Base-by-base conservation (phyloP, 139 green algal genomes). In the Mesotaenium endlicherianum region DNA sequence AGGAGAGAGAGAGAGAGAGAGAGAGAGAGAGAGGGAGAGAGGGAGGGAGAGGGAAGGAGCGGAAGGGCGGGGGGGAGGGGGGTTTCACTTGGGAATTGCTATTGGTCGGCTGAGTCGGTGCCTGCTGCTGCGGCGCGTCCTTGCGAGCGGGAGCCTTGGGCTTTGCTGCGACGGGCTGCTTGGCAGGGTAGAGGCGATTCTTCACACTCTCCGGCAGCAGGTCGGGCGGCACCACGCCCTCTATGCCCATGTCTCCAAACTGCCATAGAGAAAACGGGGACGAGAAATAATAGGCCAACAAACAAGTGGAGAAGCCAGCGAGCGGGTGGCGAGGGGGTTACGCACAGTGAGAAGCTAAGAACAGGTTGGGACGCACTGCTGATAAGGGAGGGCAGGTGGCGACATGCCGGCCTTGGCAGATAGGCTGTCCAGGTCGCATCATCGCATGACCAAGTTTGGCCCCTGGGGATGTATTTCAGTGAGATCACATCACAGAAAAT, bases 221-320 rank as follows among this genome's bases (percentile, higher is more conserved):
- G n/a, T 82, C 55, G 3, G 49, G 49, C 8, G 75, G 75, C n/a
- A 82, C 75, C 49, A 82, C 75, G 16, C 75, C 75, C 14, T 82
- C 75, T 39, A 82, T 82, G 39, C 75, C 75, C 41, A 68, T 40
- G 26, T 82, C 75, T 0, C 47, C 34, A 36, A 82, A 82, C 75
- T 82, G 31, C 30, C 20, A 5, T 14, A 64, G 50, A 64, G 50
- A 64, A 64, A 64, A 26, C 50, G 50, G 50, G 26, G 50, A 64
- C 20, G 26, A 26, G 20, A 26, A 64, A 26, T 34, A 26, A 20
- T 34, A 34, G 50, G 26, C 53, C 20, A 64, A 64, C 20, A 64
- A 64, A 20, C 26, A 34, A 20, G 26, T 26, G 26, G 26, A 64
- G 26, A 20, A 26, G 20, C 26, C 26, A 64, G 26, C 20, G 20